phyloP scores from a whole-genome alignment of 257 asterid genomes.

The Nicotiana knightiana region DNA sequence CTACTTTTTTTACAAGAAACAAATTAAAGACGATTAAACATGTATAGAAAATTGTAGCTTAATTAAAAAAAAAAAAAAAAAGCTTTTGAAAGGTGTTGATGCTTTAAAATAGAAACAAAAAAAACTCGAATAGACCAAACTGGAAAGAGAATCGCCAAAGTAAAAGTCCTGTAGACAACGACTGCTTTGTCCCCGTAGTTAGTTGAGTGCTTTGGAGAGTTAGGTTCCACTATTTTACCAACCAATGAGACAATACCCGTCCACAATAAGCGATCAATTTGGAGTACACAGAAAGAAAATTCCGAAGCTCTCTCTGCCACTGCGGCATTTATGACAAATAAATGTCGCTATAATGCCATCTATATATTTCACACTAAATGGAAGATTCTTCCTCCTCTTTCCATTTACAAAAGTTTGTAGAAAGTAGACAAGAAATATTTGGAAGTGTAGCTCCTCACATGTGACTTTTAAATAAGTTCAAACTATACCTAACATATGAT shows the following conservation, averaged over 20 bases:
- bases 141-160: background rate
- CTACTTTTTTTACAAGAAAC: too few relatives aligned
- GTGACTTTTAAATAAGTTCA: background rate
- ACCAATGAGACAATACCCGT: background rate
- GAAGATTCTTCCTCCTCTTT: background rate
- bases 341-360: background rate
- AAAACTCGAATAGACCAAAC: background rate
- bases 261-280: too few relatives aligned
- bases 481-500: background rate
- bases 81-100: background rate
- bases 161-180: conserved; percentile 33
- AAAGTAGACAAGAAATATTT: background rate
- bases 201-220: background rate
- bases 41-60: too few relatives aligned
- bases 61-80: too few relatives aligned
- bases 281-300: background rate
- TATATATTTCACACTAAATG: background rate
- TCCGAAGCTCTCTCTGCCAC: background rate
- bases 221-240: conserved; percentile 31
- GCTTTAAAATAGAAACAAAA: background rate
- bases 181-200: conserved; percentile 24
- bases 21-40: too few relatives aligned
- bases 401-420: background rate
- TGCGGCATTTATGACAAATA: background rate
- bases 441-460: background rate